Base-by-base conservation (phyloP, 768 basidiomycete species). In the Scleroderma bovista region DNA sequence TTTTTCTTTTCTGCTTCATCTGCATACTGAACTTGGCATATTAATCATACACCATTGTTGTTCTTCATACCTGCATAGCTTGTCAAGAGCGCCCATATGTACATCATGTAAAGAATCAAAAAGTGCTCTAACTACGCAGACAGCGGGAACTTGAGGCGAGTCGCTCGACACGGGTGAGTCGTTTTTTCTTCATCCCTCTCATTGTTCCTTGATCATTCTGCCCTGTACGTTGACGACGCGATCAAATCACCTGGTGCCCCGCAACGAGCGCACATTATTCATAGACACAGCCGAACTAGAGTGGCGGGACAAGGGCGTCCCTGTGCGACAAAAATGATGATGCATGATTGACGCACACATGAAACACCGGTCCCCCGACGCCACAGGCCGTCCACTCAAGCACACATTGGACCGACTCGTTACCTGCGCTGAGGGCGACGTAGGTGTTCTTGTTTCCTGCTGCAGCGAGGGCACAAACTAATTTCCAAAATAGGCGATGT, bases 41-140 rank as follows among this genome's bases (percentile, higher is more conserved):
- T 51, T 47, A 43, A 53, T 58, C 13, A 58, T 65, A 65, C 68
- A 56, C 20, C 50, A 54, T 62, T 60, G 67, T 45, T 67, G 67
- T 69, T 67, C 60, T 67, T 65, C 59, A 69, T 67, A 67, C 59
- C 56, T 53, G 66, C 65, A 66, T 69, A 64, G 58, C 55, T 53
- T 50, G 52, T 59, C 53, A 55, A 57, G 57, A 59, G 67, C 26
- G 26, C 26, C 26, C 67, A 67, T 67, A 56, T 66, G 67, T 69
- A 69, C 63, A 56, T 55, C 56, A 67, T 47, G 31, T 12, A 59
- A 56, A 57, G 58, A 65, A 52, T 54, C 58, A 56, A 55, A 61
- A 52, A 52, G 60, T 57, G 57, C 61, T 43, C 41, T n/a, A 36
- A 36, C 32, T 15, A 33, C n/a, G 34, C 3, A 36, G 34, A 36